Evolutionary conservation across 345 rosid genomes (phyloP).

Genomic region (Arabis hirsuta): DNA sequence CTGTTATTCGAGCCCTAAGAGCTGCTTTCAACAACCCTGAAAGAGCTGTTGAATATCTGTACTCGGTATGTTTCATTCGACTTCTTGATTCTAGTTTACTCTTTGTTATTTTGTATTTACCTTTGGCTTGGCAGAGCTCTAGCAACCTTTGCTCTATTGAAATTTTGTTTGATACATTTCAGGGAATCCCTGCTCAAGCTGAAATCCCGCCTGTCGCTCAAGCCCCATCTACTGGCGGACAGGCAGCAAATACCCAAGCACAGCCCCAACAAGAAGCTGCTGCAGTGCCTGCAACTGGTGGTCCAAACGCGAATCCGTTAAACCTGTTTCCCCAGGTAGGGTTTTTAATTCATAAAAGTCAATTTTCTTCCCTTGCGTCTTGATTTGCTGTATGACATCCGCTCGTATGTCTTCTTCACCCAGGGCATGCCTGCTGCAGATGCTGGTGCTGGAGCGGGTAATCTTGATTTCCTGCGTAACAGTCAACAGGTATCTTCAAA

Average conservation of each 20-base stretch:
- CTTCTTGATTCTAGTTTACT: background rate
- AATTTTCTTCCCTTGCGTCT: background rate
- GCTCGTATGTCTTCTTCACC: slow-evolving; percentile 17
- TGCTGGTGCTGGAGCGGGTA: slow-evolving; percentile 72
- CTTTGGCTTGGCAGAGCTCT: slow-evolving; percentile 9
- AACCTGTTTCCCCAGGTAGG: slow-evolving; percentile 46
- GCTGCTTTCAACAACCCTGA: slow-evolving; percentile 96
- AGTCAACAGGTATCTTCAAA: slow-evolving; percentile 76
- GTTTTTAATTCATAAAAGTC: background rate
- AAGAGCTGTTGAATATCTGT: slow-evolving; percentile 96
- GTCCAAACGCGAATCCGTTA: slow-evolving; percentile 47
- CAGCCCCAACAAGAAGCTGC: slow-evolving; percentile 44
- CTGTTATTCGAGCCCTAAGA: slow-evolving; percentile 83
- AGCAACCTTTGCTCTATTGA: background rate
- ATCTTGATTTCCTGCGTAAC: slow-evolving; percentile 87
- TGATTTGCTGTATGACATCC: slow-evolving; percentile 15
- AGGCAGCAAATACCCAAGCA: slow-evolving; percentile 38
- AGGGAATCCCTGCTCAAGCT: slow-evolving; percentile 50
- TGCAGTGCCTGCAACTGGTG: slow-evolving; percentile 39
- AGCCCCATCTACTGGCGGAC: slow-evolving; percentile 43
- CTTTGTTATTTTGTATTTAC: background rate
- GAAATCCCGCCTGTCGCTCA: slow-evolving; percentile 42
- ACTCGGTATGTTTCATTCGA: slow-evolving; percentile 60
- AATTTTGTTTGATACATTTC: background rate
- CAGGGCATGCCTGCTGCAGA: slow-evolving; percentile 94